Conservation (phyloP, 2,329 filamentous ascomycete species). For the Rhinocladiella mackenziei region DNA sequence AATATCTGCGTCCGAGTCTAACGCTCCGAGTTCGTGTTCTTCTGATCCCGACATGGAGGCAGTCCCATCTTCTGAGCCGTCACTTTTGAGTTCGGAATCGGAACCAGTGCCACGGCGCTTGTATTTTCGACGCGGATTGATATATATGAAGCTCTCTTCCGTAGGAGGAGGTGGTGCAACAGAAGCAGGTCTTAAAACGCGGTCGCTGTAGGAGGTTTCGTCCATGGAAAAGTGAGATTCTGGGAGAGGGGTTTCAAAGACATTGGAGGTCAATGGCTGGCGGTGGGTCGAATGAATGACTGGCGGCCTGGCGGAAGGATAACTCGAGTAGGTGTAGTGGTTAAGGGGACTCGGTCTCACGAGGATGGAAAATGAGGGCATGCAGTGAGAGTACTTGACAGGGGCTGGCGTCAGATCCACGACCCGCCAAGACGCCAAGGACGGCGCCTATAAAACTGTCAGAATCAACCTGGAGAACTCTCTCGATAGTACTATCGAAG, state of each 20-base stretch:
- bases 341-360: too few species aligned
- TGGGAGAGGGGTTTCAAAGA: not conserved
- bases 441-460: too few species aligned
- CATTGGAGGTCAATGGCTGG: constrained; percentile 2
- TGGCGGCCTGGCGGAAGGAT: too few species aligned
- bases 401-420: too few species aligned
- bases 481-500: too few species aligned
- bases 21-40: constrained; percentile 56
- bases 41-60: constrained; percentile 44
- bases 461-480: too few species aligned
- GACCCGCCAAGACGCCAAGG: too few species aligned
- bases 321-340: too few species aligned
- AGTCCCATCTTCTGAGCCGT: constrained; percentile 26
- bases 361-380: too few species aligned
- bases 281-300: not conserved
- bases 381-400: too few species aligned
- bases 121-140: constrained; percentile 30
- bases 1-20: constrained; percentile 68
- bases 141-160: constrained; percentile 14
- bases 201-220: constrained; percentile 21
- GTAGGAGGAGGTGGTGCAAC: constrained; percentile 9
- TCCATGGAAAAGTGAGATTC: constrained; percentile 19
- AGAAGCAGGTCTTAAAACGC: constrained; percentile 11
- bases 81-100: constrained; percentile 21
- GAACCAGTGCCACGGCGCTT: constrained; percentile 27